Base-by-base conservation (phyloP, 305 asterid species). In the Nicotiana rustica region DNA sequence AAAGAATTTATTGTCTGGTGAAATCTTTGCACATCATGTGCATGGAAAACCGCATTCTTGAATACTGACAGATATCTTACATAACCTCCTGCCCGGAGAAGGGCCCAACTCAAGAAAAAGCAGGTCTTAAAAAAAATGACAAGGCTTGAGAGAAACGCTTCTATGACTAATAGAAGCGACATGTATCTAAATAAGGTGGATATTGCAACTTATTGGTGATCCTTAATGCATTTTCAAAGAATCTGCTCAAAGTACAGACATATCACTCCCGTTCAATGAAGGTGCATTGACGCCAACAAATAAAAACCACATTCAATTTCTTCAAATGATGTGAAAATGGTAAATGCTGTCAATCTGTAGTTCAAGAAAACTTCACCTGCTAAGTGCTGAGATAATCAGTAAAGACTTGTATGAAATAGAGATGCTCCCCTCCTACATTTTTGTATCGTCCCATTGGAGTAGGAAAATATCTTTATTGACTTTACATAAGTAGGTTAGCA, bases 151-250 rank as follows among this genome's bases (percentile, higher is more conserved):
- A 75, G 44, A 14, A 73, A 49, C 15, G 62, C 44, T 15, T 75
- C 80, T 75, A 62, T 29, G 80, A 75, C 80, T 75, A 29, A 15
- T 15, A 14, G 17, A 38, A 75, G 65, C 9, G 47, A 29, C 25
- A 75, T 52, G 38, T 52, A 25, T 15, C 29, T 25, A 75, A 15
- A 25, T 7, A 49, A 7, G 65, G 29, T 52, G 65, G 65, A 73
- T 49, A 15, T 17, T 25, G 44, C 79, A 14, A 6, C 29, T 52
- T 6, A 47, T 49, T 73, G 79, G 44, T 49, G 41, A 8, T 49
- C 15, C 4, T 73, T 25, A 14, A 49, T 73, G 9, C 60, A 73
- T 73, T 25, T 21, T 59, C 52, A 62, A 73, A 49, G 79, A 73
- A 75, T 75, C 47, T 75, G 1, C 47, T 21, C 64, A 0, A 15